Evolutionary conservation across 129 eudicot genomes (phyloP), one percentile per base, ranked within the genome.

Genomic region (Flaveria brownii): DNA sequence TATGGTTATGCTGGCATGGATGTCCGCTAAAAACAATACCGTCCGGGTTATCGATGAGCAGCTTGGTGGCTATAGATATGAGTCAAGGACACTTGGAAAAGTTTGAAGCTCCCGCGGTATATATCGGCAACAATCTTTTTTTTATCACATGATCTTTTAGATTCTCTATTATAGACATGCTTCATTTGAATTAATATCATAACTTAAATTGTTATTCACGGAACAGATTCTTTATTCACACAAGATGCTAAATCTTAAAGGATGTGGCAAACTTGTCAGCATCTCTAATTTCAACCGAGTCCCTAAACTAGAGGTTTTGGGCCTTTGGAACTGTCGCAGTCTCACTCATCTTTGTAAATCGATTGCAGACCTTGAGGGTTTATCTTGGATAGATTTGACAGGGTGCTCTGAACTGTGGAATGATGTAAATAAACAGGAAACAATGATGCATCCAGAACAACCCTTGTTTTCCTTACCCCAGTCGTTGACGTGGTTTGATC

Each of bases 31-130:
- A 20, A 45, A 23, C 18, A 46, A 18, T 69, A 14, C 73, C 73
- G 1, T 69, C 0, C 1, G 57, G 57, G 17, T 69, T 69, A 25
- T 4, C 20, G 39, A 20, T 46, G 75, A 45, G 73, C 12, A 75
- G 63, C 49, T 68, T 81, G 46, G 84, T 81, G 66, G 76, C 64
- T 13, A 18, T 81, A 56, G 77, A 81, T 60, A 75, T 81, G 76
- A 67, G 63, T 6, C 2, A 69, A 25, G 78, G 84, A 69, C 22
- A 52, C 22, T 46, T 81, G 65, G 47, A 69, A 69, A 55, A 6
- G 12, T 16, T 81, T 68, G 75, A 71, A 51, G 26, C 22, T 20
- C 22, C 22, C 22, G 22, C 22, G 22, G 22, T 20, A 20, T 20
- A 20, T 20, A 20, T 20, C 22, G 22, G 22, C 22, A 20, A 20